Conservation (phyloP, 2,329 filamentous ascomycete species). For the Canariomyces notabilis region DNA sequence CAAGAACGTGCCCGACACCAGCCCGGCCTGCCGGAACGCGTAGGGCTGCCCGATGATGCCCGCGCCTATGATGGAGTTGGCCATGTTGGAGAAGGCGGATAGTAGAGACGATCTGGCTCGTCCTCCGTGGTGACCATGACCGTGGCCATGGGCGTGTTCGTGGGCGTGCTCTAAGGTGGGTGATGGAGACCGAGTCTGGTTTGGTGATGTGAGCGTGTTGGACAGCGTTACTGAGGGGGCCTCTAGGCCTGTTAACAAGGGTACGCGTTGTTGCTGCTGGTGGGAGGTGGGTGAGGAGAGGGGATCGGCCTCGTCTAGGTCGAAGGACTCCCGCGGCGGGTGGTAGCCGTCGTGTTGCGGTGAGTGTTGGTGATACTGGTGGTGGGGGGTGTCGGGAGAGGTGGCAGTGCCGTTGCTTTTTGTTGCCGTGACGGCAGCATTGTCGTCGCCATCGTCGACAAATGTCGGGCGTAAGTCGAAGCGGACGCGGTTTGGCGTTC, state of each 20-base stretch:
- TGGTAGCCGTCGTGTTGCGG: slow-evolving; percentile 20
- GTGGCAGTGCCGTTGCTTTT: slow-evolving; percentile 5
- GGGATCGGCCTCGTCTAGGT: slow-evolving; percentile 34
- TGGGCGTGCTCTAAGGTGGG: not conserved
- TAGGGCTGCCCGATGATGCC: slow-evolving; percentile 84
- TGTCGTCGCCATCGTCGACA: slow-evolving; percentile 23
- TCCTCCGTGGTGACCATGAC: too few relatives aligned
- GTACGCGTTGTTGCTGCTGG: slow-evolving; percentile 55
- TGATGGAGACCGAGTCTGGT: slow-evolving; percentile 33
- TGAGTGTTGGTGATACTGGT: slow-evolving; percentile 4
- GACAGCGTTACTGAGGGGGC: slow-evolving; percentile 70
- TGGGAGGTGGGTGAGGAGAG: slow-evolving; percentile 12
- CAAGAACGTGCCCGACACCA: slow-evolving; percentile 73
- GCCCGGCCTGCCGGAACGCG: slow-evolving; percentile 87
- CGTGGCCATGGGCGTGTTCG: too few relatives aligned
- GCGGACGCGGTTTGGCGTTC: slow-evolving; percentile 68
- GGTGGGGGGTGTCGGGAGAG: not conserved
- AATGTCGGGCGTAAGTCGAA: slow-evolving; percentile 58
- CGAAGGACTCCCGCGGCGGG: slow-evolving; percentile 28
- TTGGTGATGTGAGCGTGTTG: slow-evolving; percentile 30
- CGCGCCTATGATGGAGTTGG: slow-evolving; percentile 89
- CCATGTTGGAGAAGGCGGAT: slow-evolving; percentile 99
- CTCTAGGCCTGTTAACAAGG: slow-evolving; percentile 77
- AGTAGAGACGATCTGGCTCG: slow-evolving; percentile 78
- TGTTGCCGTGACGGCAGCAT: slow-evolving; percentile 12